Evolutionary conservation across 2,329 filamentous ascomycete species (phyloP).

Genomic region (Aureobasidium sp.): DNA sequence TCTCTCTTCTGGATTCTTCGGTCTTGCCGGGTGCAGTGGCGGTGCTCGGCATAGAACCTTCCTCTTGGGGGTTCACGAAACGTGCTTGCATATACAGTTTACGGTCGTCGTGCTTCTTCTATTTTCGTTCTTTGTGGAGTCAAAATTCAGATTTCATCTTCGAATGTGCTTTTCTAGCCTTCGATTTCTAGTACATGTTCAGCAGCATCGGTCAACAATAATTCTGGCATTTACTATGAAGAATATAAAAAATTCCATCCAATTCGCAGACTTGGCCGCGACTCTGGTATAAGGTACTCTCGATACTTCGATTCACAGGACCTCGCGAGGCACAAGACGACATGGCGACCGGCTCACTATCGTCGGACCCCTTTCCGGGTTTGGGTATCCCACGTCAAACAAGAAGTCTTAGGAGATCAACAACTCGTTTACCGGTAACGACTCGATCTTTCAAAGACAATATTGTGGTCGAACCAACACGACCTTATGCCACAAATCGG

Average conservation of each 20-base stretch:
- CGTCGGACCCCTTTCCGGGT: neutral
- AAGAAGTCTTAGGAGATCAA: constrained; percentile 2
- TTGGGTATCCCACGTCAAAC: neutral
- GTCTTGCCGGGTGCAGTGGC: constrained; percentile 6
- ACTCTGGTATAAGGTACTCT: neutral
- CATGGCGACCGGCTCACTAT: neutral
- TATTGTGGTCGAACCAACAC: neutral
- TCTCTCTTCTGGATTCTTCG: neutral
- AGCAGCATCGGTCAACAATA: neutral
- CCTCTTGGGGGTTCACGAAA: constrained; percentile 3
- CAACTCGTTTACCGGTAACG: constrained; percentile 7
- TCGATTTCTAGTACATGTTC: neutral
- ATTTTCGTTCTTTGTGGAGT: constrained; percentile 15
- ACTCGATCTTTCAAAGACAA: neutral
- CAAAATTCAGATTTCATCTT: neutral
- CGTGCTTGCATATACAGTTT: constrained; percentile 13
- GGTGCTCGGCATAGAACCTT: neutral
- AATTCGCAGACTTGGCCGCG: neutral
- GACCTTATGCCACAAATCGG: neutral
- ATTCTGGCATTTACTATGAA: constrained; percentile 3
- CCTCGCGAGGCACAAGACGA: neutral
- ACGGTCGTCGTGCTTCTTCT: constrained; percentile 5
- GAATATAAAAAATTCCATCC: neutral
- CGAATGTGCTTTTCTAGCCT: neutral
- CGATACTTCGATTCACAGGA: neutral